Conservation (phyloP, 1,284 basidiomycete species). For the Taiwanofungus camphoratus region DNA sequence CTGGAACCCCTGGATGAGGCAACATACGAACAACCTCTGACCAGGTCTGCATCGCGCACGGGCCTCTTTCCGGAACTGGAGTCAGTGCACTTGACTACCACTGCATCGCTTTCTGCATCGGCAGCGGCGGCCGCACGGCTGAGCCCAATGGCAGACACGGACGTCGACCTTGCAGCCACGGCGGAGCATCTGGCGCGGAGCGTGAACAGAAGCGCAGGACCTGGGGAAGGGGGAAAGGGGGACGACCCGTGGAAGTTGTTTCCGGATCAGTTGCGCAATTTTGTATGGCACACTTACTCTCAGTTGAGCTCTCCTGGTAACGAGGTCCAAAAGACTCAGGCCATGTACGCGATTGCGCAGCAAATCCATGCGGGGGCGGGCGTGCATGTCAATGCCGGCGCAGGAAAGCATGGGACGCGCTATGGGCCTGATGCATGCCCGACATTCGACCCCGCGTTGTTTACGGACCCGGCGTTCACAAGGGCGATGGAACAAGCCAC, state of each 20-base stretch:
- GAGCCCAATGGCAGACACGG: slow-evolving; percentile 34
- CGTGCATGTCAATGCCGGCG: slow-evolving; percentile 14
- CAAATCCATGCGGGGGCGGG: slow-evolving; percentile 55
- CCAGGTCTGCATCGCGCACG: slow-evolving; percentile 23
- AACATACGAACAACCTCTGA: slow-evolving; percentile 21
- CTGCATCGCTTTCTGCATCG: slow-evolving; percentile 37
- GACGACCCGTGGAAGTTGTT: slow-evolving; percentile 49
- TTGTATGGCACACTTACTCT: slow-evolving; percentile 37
- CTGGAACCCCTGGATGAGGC: slow-evolving; percentile 23
- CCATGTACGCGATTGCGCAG: slow-evolving; percentile 65
- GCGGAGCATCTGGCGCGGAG: slow-evolving; percentile 52
- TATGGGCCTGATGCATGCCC: slow-evolving; percentile 29
- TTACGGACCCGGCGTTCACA: slow-evolving; percentile 49
- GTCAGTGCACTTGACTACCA: slow-evolving; percentile 43
- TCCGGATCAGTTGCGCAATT: slow-evolving; percentile 47
- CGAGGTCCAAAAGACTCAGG: slow-evolving; percentile 39
- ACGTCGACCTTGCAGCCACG: slow-evolving; percentile 47
- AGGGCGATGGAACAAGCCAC: slow-evolving; percentile 49
- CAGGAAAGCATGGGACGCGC: slow-evolving; percentile 23
- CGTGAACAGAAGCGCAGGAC: slow-evolving; percentile 40
- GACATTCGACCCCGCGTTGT: slow-evolving; percentile 46
- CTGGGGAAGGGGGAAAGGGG: slow-evolving; percentile 34
- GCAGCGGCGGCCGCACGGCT: slow-evolving; percentile 29
- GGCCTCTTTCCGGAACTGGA: slow-evolving; percentile 41
- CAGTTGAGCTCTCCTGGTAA: slow-evolving; percentile 30